Evolutionary conservation across 441 rosid genomes (phyloP).

Genomic region (Gossypium schwendimanii): DNA sequence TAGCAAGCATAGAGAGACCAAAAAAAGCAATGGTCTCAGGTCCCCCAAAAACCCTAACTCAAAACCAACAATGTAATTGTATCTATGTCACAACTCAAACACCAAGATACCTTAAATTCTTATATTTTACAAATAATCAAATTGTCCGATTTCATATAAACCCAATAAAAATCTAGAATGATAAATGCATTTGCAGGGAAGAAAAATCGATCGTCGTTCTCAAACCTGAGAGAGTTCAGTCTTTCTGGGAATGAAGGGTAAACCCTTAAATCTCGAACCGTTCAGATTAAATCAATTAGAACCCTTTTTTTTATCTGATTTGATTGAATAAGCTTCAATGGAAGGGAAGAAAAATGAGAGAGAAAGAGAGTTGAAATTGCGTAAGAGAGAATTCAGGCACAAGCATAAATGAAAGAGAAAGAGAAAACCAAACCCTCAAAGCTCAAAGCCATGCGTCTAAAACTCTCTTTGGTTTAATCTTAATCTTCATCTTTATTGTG

Average conservation of each 20-base stretch:
- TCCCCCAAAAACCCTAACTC: slow-evolving; percentile 35
- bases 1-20: slow-evolving; percentile 17
- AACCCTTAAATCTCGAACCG: slow-evolving; percentile 33
- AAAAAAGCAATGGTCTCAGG: slow-evolving; percentile 19
- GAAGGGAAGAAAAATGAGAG: slow-evolving; percentile 10
- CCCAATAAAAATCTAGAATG: slow-evolving; percentile 17
- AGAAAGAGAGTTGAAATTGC: slow-evolving; percentile 13
- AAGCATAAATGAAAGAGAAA: not conserved
- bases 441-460: slow-evolving; percentile 7
- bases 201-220: slow-evolving; percentile 18
- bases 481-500: not conserved
- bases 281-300: slow-evolving; percentile 15
- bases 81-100: not conserved
- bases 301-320: slow-evolving; percentile 12
- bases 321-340: slow-evolving; percentile 28
- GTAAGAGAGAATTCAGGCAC: slow-evolving; percentile 30
- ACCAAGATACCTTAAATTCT: slow-evolving; percentile 12
- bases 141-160: slow-evolving; percentile 14
- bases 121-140: slow-evolving; percentile 14
- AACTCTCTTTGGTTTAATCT: not conserved
- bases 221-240: slow-evolving; percentile 26
- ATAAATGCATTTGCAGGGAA: slow-evolving; percentile 20
- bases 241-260: slow-evolving; percentile 13
- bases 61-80: slow-evolving; percentile 24
- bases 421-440: slow-evolving; percentile 31